Conservation (phyloP, 139 green algal species). For the Mesotaenium endlicherianum region DNA sequence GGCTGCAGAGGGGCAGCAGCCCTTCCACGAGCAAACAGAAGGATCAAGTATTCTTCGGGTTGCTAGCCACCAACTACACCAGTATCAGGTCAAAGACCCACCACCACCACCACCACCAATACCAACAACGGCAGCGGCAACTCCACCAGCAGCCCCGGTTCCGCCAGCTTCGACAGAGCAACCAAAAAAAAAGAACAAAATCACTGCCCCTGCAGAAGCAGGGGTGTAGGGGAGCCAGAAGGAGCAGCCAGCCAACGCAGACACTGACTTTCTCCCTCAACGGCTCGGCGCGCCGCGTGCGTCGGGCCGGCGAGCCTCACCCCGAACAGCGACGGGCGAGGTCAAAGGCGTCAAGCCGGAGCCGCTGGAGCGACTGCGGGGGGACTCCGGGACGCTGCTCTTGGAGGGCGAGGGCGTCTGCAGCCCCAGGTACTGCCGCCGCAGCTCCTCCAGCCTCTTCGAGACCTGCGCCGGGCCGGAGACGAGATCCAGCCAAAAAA, state of each 20-base stretch:
- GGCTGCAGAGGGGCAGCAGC: no score
- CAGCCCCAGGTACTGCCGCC: background rate
- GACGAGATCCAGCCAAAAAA: no score
- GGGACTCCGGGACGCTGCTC: background rate
- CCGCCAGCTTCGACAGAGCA: background rate
- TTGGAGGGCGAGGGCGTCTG: background rate
- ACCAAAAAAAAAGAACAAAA: background rate
- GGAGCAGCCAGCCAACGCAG: background rate
- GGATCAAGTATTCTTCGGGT: no score
- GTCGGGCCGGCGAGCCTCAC: no score
- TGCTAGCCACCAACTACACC: background rate
- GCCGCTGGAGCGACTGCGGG: no score
- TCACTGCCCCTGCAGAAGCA: background rate
- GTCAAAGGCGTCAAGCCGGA: no score
- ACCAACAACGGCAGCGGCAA: background rate
- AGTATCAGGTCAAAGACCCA: background rate
- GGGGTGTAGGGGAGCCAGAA: background rate
- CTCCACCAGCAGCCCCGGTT: background rate
- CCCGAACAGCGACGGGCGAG: no score
- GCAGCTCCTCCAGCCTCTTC: background rate
- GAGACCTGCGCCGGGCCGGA: background rate
- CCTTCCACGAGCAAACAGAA: no score
- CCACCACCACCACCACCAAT: background rate
- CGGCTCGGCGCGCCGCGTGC: no score
- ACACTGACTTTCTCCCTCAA: no score